Base-by-base conservation (phyloP, 768 basidiomycete species). In the Boletus sensibilis region DNA sequence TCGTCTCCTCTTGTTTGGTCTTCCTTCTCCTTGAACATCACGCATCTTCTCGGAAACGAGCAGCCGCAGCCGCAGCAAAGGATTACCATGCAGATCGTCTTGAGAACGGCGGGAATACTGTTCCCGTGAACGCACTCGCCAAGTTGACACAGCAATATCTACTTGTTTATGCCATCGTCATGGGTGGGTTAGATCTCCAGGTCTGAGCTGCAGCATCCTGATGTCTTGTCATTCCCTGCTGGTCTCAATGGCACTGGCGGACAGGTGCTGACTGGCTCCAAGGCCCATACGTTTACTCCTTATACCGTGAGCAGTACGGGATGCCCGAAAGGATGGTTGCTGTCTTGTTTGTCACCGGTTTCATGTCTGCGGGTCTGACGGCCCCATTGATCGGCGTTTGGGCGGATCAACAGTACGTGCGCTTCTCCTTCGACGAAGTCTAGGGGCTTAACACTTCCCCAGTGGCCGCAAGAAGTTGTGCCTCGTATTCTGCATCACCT, bases 201-300 rank as follows among this genome's bases (percentile, higher is more conserved):
- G 3, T 16, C 23, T 29, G 20, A 14, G 5, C 13, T 38, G 33
- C 53, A 46, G 25, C 42, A 5, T 21, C 31, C 55, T 61, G 21
- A 61, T 33, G 21, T 45, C 29, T 39, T 49, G 5, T 2, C 16
- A 33, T 35, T 50, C n/a, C 25, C 50, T 40, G 56, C 53, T 27
- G 18, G 13, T 47, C 4, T 41, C 12, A 10, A 33, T 41, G 21
- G 35, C 44, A 31, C 39, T 13, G 47, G 33, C 14, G 35, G 46
- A 37, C 62, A 88, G 87, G 83, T 55, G 85, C 87, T 38, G 87
- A 90, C 69, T 89, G 88, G 87, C 75, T 90, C 14, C 87, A 90
- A 68, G 89, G 89, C 0, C 89, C 89, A 16, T 90, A 90, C 63
- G 76, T 90, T 0, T 91, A 89, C 62, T 87, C 87, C 16, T 72